phyloP scores from a whole-genome alignment of 2,329 filamentous ascomycete species.

The Nothophaeocryptopus gaeumannii region DNA sequence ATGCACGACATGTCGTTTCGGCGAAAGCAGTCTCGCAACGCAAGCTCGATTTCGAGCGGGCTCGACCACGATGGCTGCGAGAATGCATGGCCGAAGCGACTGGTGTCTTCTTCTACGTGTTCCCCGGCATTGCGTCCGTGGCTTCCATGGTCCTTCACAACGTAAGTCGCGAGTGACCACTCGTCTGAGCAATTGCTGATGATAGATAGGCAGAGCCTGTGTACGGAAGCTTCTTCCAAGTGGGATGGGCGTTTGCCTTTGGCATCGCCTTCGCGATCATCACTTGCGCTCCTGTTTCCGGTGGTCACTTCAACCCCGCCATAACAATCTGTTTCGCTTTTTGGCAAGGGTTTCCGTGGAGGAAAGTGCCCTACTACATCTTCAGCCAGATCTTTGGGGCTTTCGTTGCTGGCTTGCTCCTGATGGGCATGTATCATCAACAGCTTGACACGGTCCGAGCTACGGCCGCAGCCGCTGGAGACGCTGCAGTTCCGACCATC shows the following conservation, averaged over 20 bases:
- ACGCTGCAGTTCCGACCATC: constrained; percentile 44
- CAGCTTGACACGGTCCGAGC: constrained; percentile 46
- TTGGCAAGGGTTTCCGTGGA: constrained; percentile 60
- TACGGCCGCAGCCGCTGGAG: constrained; percentile 41
- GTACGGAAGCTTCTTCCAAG: constrained; percentile 55
- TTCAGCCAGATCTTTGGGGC: constrained; percentile 55
- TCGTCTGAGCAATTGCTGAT: too few species aligned
- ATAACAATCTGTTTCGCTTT: constrained; percentile 41
- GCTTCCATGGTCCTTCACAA: constrained; percentile 52
- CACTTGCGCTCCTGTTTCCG: constrained; percentile 53
- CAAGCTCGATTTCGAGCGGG: constrained; percentile 55
- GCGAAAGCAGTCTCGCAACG: constrained; percentile 53
- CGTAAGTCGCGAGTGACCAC: constrained; percentile 8
- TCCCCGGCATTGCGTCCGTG: constrained; percentile 53
- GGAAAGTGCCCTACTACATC: constrained; percentile 58
- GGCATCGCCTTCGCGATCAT: constrained; percentile 61
- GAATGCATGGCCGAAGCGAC: constrained; percentile 57
- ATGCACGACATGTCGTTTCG: constrained; percentile 50
- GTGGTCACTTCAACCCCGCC: constrained; percentile 39
- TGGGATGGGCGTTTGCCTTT: constrained; percentile 54
- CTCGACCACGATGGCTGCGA: constrained; percentile 52
- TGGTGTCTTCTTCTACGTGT: constrained; percentile 51
- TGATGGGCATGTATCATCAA: constrained; percentile 58
- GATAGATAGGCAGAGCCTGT: constrained; percentile 30
- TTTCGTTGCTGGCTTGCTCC: constrained; percentile 54